These are phyloP conservation scores for Mycocentrospora acerina DNA, from an alignment of 2,329 filamentous ascomycete genomes.

Conservation along the genomic window DNA sequence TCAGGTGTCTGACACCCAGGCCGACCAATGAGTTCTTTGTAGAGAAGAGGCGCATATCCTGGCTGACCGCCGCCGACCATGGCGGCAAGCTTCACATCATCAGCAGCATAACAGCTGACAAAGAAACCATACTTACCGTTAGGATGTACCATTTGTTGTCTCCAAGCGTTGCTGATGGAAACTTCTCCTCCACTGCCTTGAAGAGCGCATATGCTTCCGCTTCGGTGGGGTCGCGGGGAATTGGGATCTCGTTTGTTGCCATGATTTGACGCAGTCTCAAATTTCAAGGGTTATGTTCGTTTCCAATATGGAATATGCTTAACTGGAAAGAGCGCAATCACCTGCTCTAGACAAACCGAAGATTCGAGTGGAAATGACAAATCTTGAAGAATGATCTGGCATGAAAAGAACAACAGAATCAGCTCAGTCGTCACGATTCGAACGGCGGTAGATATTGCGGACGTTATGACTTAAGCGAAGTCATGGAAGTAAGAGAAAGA, in stretches of 20 bases:
- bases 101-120: neutral
- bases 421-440: too few species aligned
- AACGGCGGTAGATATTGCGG: too few species aligned
- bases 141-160: slow-evolving; percentile 52
- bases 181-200: slow-evolving; percentile 45
- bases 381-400: too few species aligned
- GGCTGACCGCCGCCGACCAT: slow-evolving; percentile 55
- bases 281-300: too few species aligned
- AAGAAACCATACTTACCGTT: slow-evolving; percentile 25
- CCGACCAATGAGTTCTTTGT: slow-evolving; percentile 56
- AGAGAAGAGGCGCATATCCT: slow-evolving; percentile 55
- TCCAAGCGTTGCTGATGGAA: slow-evolving; percentile 46
- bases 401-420: too few species aligned
- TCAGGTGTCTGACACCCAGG: slow-evolving; percentile 48
- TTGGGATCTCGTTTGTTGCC: slow-evolving; percentile 1
- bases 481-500: too few species aligned
- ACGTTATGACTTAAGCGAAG: too few species aligned
- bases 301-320: too few species aligned
- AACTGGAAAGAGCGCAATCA: too few species aligned
- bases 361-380: too few species aligned
- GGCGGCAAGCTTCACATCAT: slow-evolving; percentile 39
- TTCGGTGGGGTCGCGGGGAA: slow-evolving; percentile 34
- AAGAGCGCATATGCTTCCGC: slow-evolving; percentile 47
- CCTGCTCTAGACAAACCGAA: too few species aligned
- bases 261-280: too few species aligned